Evolutionary conservation across 1,139 yeast species (phyloP), one percentile per base, ranked within the genome.

Genomic region (Hemisphaericaspora xylanilytica): DNA sequence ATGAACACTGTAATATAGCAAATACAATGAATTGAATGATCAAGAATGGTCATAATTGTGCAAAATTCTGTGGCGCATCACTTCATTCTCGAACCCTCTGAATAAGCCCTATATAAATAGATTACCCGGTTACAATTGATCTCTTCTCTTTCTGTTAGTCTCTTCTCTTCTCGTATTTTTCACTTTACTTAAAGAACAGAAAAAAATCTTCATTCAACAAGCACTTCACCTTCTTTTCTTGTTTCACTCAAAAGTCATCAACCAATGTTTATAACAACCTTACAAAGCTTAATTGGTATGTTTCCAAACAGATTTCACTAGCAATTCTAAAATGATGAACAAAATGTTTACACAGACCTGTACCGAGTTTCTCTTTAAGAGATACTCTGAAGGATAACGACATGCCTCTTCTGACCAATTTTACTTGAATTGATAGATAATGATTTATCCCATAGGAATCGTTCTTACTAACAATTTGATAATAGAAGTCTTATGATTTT

Each of bases 271-370:
- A 22, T 17, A 30, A 20, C 5, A 21, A 20, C 22, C 9, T 20
- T 6, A 20, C 22, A 20, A 22, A 22, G 11, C n/a, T 22, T 22
- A 17, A 33, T 27, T 20, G 21, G 36, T 33, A 33, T 31, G 32
- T 29, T 11, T 29, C 14, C 7, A 28, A n/a, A n/a, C n/a, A n/a
- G n/a, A n/a, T n/a, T n/a, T n/a, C n/a, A n/a, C n/a, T n/a, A n/a
- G n/a, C n/a, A n/a, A n/a, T n/a, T n/a, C n/a, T 34, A 15, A 36
- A 41, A 47, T 46, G 53, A 49, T 49, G 53, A 49, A 47, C 38
- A 38, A 48, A 47, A 45, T 46, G 50, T 47, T 49, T 46, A 69
- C 80, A 75, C 81, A 76, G 81, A 76, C 81, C 81, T 76, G 81
- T 73, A 71, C 81, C 67, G 78, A 75, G 57, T 42, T 36, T 32